Conservation (phyloP, 2,329 filamentous ascomycete genomes). For the Exophiala sideris region DNA sequence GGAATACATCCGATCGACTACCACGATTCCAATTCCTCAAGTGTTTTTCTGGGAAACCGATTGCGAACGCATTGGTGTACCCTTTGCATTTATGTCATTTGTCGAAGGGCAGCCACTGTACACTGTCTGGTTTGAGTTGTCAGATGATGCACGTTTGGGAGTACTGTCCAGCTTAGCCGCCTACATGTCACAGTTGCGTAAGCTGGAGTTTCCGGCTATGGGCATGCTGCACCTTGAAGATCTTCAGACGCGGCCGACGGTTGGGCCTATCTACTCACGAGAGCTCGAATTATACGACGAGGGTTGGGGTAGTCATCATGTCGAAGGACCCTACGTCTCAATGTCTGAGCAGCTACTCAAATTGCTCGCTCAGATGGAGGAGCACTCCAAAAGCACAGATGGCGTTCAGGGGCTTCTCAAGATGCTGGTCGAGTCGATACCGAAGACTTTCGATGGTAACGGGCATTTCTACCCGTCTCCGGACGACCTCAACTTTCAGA, state of each 20-base stretch:
- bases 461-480: constrained; percentile 7
- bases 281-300: not conserved
- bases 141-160: not conserved
- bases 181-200: constrained; percentile 1
- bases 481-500: constrained; percentile 22
- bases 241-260: not conserved
- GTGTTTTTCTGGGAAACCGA: constrained; percentile 3
- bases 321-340: not conserved
- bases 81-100: constrained; percentile 7
- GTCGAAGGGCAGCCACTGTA: constrained; percentile 4
- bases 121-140: not conserved
- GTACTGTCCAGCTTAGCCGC: not conserved
- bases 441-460: not conserved
- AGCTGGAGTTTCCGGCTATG: not conserved
- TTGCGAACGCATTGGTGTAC: not conserved
- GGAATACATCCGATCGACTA: constrained; percentile 5
- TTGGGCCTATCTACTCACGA: not conserved
- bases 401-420: not conserved
- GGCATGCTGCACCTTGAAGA: not conserved
- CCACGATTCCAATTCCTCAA: constrained; percentile 6
- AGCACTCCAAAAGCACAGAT: not conserved
- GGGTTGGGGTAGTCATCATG: not conserved
- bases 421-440: constrained; percentile 1
- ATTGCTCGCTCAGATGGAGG: not conserved
- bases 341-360: not conserved